Evolutionary conservation across 352 stramenopile species (phyloP), one percentile per base, ranked within the genome.

Genomic region (Phytopythium litorale): DNA sequence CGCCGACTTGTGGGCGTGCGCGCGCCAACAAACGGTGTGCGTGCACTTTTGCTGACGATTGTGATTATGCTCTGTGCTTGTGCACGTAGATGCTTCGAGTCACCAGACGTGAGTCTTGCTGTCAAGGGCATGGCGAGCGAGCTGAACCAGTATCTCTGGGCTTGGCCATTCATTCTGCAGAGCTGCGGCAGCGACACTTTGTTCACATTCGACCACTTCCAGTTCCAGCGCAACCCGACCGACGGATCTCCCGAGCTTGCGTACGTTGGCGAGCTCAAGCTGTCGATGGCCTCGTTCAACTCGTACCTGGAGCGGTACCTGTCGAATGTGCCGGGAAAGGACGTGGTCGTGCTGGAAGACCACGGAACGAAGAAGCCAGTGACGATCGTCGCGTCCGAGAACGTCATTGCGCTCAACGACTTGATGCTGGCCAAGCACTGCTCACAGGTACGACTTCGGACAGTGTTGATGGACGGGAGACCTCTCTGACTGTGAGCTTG

Each of bases 61-160:
- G 19, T 49, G 21, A 21, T 18, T 2, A 33, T 28, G 25, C 25
- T 64, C 12, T 53, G 18, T 28, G 25, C 25, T 66, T 62, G 57
- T 23, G n/a, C 7, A 19, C 58, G 9, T 33, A 78, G 71, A 53
- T 89, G 80, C 63, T 91, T 92, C 53, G 81, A 92, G 58, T 90
- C 81, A 18, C 70, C 84, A n/a, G 80, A 88, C 51, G 84, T 89
- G 37, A 92, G 78, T 45, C 62, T 92, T 15, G 76, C 90, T 16
- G 79, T 92, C 30, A 92, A 92, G 57, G 84, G 84, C 32, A 91
- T 92, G 79, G 78, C 72, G 19, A 92, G 79, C 55, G 81, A 90
- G 46, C 65, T 92, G 56, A 92, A 89, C 57, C 81, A 84, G 72
- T 90, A 90, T 62, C 84, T 92, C 40, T 92, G 84, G 84, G 77